phyloP scores from a whole-genome alignment of 257 asterid genomes.

The Solanum pimpinellifolium region DNA sequence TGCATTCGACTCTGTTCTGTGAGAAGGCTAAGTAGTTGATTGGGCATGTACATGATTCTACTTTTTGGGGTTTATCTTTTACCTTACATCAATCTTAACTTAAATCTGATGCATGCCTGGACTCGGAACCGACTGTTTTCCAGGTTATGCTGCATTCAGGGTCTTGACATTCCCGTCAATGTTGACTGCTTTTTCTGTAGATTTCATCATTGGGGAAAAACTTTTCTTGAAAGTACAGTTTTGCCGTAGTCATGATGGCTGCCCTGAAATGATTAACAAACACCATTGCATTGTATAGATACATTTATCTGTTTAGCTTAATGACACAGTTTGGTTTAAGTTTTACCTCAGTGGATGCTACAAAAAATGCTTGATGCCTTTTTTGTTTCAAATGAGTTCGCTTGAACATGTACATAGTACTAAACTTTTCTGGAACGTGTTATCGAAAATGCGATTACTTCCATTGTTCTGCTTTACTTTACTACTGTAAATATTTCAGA shows the following conservation, averaged over 20 bases:
- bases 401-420: background rate
- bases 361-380: background rate
- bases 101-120: conserved; percentile 16
- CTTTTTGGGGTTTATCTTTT: conserved; percentile 6
- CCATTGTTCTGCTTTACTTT: background rate
- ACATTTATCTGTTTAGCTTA: conserved; percentile 7
- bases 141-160: background rate
- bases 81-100: conserved; percentile 13
- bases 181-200: background rate
- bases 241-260: conserved; percentile 16
- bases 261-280: conserved; percentile 19
- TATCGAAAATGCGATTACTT: background rate
- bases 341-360: background rate
- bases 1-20: conserved; percentile 36
- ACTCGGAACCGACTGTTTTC: conserved; percentile 1
- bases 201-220: conserved; percentile 1
- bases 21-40: conserved; percentile 2
- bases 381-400: background rate
- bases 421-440: background rate
- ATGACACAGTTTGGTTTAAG: background rate
- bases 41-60: conserved; percentile 7
- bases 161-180: background rate
- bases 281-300: conserved; percentile 45
- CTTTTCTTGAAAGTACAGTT: conserved; percentile 8
- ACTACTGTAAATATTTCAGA: background rate